phyloP scores from a whole-genome alignment of 176 grass and related monocot species.

The Alopecurus myosuroides region DNA sequence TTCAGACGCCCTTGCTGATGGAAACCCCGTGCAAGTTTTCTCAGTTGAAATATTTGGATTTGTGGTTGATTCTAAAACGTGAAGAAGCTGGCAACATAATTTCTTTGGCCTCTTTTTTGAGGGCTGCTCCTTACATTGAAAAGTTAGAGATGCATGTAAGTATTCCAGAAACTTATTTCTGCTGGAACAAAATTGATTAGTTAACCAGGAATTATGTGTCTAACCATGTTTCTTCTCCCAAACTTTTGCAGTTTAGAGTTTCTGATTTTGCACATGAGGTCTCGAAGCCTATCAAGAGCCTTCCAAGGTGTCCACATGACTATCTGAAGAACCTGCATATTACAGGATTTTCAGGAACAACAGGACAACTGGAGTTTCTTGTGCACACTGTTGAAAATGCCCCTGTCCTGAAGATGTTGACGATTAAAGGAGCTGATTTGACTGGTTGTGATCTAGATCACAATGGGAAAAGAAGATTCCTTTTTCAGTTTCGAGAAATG shows the following conservation, averaged over 20 bases:
- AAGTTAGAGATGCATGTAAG: not conserved
- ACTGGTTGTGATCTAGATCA: not conserved
- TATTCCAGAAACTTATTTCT: not conserved
- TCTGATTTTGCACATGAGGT: not conserved
- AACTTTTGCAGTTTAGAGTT: constrained; percentile 1
- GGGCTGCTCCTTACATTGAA: not conserved
- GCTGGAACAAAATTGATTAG: not conserved
- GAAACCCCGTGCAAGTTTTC: not conserved
- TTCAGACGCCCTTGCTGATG: not conserved
- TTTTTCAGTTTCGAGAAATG: not conserved
- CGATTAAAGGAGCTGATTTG: not conserved
- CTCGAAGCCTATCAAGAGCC: not conserved
- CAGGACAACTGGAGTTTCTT: not conserved
- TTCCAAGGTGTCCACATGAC: constrained; percentile 2
- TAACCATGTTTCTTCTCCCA: not conserved
- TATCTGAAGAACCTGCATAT: not conserved
- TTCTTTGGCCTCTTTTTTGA: not conserved
- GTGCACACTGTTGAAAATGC: constrained; percentile 11
- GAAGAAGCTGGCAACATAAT: not conserved
- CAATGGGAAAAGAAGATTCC: not conserved
- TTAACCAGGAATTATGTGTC: not conserved
- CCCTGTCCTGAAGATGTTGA: not conserved
- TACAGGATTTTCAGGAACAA: constrained; percentile 1
- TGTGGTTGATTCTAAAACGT: not conserved
- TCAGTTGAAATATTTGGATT: not conserved